Base-by-base conservation (phyloP, 352 stramenopile genomes). In the Phytophthora europaea region DNA sequence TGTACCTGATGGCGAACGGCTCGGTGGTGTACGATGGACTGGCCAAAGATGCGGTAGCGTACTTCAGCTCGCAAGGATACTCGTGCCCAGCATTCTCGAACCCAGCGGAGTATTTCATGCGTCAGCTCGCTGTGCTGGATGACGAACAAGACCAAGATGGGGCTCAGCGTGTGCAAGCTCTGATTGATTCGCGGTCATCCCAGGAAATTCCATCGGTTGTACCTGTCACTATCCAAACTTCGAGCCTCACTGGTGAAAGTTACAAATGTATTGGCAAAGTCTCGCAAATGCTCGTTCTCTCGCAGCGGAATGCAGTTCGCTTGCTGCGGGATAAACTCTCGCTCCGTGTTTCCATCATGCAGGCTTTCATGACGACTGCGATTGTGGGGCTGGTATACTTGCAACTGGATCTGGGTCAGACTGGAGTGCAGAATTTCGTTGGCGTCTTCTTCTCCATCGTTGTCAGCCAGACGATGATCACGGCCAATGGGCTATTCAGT, bases 21-120 rank as follows among this genome's bases (percentile, higher is more conserved):
- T 26, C 52, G 16, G 65, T 77, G 1, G 75, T 84, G 15, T 91
- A 85, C 72, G 71, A 87, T 53, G 80, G 83, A n/a, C 70, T 67
- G 20, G 76, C 70, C 6, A n/a, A 38, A 8, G 67, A 88, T 3
- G 58, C 70, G 0, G 69, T 87, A 18, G 45, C 34, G 26, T 90
- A 88, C 68, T 90, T 90, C 52, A 61, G 45, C 0, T 68, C 66
- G 5, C 53, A 67, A 1, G 84, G 84, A 1, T 77, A 72, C 22
- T 33, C 57, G 16, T 89, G 83, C 47, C 79, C 82, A 23, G n/a
- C 60, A 20, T 87, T 76, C 58, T 22, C 76, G 58, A 90, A 87
- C 57, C 81, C 81, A n/a, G 72, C 73, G 15, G 81, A 90, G 58
- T 89, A 80, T 48, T 90, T 90, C 54, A 88, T 85, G 76, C 68